Evolutionary conservation across 2,329 filamentous ascomycete genomes (phyloP), one percentile per base, ranked within the genome.

Genomic region (Coniella vitis): DNA sequence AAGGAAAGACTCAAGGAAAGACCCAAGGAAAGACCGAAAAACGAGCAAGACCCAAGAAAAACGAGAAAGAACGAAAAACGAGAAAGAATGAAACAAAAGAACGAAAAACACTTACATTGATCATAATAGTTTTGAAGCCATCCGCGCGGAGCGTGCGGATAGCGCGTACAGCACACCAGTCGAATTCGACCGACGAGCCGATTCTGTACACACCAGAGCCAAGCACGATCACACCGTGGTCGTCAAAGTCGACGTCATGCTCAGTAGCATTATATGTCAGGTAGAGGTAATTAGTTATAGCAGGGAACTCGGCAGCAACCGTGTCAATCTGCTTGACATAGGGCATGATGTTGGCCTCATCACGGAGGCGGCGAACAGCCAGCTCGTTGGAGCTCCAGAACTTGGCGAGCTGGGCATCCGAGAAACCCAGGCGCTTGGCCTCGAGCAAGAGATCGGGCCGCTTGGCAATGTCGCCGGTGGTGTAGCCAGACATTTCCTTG

Each of bases 291-390:
- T 98, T 97, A 17, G 93, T 97, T 57, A 81, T 85, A 5, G 89
- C 87, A 7, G 91, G 91, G 73, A 96, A 97, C 67, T 98, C 93
- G 14, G 90, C 93, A 43, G 93, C 93, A 41, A 98, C 93, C 0
- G 93, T 98, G 70, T 98, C 93, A 52, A 98, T 97, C 71, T 97
- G 91, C 78, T 97, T 97, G 48, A 96, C 91, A 53, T 89, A 85
- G 0, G 93, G 93, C 55, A 81, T 80, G 60, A 98, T 89, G 38
- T 87, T 87, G 35, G 84, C 80, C 59, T 97, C 90, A n/a, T 90
- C 77, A 64, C 93, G 81, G 63, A 90, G 71, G 46, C 86, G 83
- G 55, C 93, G 83, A 21, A 97, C 83, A 48, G 90, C 89, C 57
- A 95, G 80, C 67, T 97, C 93, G 68, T 93, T 97, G 20, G 90